phyloP scores from a whole-genome alignment of 2,329 filamentous ascomycete genomes.

The Chaetomium olivaceum region DNA sequence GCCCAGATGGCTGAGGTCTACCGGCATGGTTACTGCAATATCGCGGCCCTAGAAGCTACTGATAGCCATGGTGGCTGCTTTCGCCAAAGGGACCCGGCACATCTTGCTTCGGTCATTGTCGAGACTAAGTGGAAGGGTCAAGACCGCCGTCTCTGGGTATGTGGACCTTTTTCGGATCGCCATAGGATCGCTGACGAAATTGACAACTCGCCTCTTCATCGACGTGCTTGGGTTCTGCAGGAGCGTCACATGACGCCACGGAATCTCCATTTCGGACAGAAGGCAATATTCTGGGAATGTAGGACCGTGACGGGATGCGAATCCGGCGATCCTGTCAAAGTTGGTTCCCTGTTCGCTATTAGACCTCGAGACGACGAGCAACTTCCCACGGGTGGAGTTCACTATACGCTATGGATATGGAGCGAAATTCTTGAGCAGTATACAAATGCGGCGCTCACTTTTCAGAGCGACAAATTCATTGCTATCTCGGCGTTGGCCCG shows the following conservation, averaged over 20 bases:
- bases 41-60: neutral
- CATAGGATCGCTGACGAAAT: neutral
- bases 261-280: neutral
- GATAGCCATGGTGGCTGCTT: conserved; percentile 2
- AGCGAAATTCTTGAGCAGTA: neutral
- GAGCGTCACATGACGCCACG: neutral
- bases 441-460: neutral
- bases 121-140: neutral
- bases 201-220: neutral
- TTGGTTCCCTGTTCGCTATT: neutral
- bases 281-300: neutral
- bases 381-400: neutral
- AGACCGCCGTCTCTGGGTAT: neutral
- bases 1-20: conserved; percentile 3
- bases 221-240: neutral
- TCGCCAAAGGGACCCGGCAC: neutral
- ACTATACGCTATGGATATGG: neutral
- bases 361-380: too few relatives aligned
- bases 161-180: neutral
- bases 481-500: neutral
- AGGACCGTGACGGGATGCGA: neutral
- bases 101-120: neutral
- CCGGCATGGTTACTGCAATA: neutral
- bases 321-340: neutral
- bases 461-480: neutral